Evolutionary conservation across 345 rosid species (phyloP), one percentile per base, ranked within the genome.

Genomic region (Noccaea caerulescens): DNA sequence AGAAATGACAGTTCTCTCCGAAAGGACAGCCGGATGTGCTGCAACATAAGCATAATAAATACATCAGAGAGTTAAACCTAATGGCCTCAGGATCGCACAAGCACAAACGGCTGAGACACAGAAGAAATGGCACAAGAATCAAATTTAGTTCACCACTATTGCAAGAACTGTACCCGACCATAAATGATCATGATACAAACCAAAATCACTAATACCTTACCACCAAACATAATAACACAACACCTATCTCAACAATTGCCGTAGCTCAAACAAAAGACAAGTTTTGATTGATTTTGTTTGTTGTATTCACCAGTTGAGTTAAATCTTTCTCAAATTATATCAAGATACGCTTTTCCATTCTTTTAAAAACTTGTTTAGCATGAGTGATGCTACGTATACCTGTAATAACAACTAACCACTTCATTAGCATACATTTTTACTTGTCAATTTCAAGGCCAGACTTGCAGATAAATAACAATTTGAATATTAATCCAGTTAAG

Each of bases 11-110:
- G 61, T 92, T 88, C 79, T 94, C 99, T 58, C 99, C 98, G 58
- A 94, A 94, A 60, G 95, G 97, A 76, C 99, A 94, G 23, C 99
- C 98, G 59, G 97, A 86, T 63, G 93, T 90, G 76, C 98, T 93
- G 92, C 81, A 87, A 72, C 60, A 56, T 32, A 65, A 71, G 43
- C 18, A 70, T 23, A 34, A 56, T 10, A 43, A 33, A 34, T 10
- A 43, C 30, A 20, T 71, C 57, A 70, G 80, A 43, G 9, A 56
- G 16, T 47, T 72, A 18, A 72, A 81, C 11, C 1, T 23, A 62
- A 50, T 54, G 6, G 63, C n/a, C 53, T 36, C 12, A 74, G 4
- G 36, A 55, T 58, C 25, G 34, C 60, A 74, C 54, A 25, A 77
- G 54, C 18, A 37, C 37, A 63, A 45, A 52, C 43, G 0, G 11